phyloP scores from a whole-genome alignment of 257 asterid genomes.

The Solanum dulcamara region DNA sequence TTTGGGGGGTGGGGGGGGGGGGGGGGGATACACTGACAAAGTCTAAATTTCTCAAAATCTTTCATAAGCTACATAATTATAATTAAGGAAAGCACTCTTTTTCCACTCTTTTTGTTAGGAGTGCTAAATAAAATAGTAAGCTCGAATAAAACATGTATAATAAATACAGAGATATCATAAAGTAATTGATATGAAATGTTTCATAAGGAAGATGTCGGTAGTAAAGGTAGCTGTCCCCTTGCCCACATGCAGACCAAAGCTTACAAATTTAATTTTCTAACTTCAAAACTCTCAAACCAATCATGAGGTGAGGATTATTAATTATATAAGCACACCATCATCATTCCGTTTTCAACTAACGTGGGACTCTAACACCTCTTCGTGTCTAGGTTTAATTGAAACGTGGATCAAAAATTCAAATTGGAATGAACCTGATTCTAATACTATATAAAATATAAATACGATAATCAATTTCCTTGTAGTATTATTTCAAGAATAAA shows the following conservation, averaged over 20 bases:
- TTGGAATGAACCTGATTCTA: rapidly evolving
- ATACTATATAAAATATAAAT: background rate
- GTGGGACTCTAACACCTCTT: background rate
- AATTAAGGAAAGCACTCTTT: background rate
- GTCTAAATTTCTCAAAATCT: background rate
- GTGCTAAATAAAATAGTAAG: too few relatives aligned
- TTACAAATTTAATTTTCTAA: too few relatives aligned
- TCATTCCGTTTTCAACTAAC: rapidly evolving
- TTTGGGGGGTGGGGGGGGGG: too few relatives aligned
- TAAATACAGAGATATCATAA: background rate
- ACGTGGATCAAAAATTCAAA: rapidly evolving
- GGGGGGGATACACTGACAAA: too few relatives aligned
- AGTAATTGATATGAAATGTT: background rate
- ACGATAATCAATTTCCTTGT: background rate
- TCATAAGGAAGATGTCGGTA: background rate
- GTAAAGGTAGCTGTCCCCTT: background rate
- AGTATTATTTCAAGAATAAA: background rate
- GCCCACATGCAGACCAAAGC: background rate
- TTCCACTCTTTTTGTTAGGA: background rate
- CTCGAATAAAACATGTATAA: background rate
- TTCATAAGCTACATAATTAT: background rate
- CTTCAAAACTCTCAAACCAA: background rate
- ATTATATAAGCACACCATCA: background rate
- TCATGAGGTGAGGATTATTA: background rate
- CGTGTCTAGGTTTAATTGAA: background rate